Evolutionary conservation across 192 early-diverging fungal species (phyloP).

Genomic region (Dissophora globulifera): DNA sequence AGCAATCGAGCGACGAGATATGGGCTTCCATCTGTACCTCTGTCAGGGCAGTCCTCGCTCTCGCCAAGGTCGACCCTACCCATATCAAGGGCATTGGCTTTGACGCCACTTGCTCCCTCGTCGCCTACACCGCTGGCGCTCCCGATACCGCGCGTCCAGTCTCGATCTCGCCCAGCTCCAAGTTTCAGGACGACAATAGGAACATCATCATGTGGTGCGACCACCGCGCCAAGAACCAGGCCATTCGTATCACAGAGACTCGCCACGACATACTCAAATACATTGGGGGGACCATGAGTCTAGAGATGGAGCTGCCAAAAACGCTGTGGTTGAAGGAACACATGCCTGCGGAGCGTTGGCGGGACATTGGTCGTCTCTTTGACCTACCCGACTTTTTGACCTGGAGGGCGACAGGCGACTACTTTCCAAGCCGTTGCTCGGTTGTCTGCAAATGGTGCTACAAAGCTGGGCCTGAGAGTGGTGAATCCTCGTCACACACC

Average conservation of each 20-base stretch:
- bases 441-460: constrained; percentile 77
- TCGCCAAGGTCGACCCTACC: constrained; percentile 29
- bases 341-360: constrained; percentile 59
- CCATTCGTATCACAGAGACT: constrained; percentile 68
- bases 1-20: constrained; percentile 76
- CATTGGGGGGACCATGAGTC: constrained; percentile 72
- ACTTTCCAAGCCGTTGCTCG: constrained; percentile 66
- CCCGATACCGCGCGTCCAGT: constrained; percentile 58
- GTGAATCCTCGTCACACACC: constrained; percentile 6
- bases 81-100: constrained; percentile 74
- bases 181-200: constrained; percentile 60
- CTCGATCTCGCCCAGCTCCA: constrained; percentile 57
- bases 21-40: constrained; percentile 66
- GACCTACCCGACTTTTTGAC: constrained; percentile 83
- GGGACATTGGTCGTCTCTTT: constrained; percentile 64
- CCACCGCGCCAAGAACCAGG: constrained; percentile 73
- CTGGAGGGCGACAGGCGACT: constrained; percentile 67
- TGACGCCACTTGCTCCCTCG: constrained; percentile 82
- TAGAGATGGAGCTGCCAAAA: constrained; percentile 86
- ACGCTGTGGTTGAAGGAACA: constrained; percentile 73
- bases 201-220: constrained; percentile 79
- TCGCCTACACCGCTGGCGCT: constrained; percentile 56
- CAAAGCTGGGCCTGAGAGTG: constrained; percentile 52
- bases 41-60: constrained; percentile 52
- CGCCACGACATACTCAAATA: constrained; percentile 66